Evolutionary conservation across 495 filamentous ascomycete genomes (phyloP), one percentile per base, ranked within the genome.

Genomic region (Stereocaulon alpinum): DNA sequence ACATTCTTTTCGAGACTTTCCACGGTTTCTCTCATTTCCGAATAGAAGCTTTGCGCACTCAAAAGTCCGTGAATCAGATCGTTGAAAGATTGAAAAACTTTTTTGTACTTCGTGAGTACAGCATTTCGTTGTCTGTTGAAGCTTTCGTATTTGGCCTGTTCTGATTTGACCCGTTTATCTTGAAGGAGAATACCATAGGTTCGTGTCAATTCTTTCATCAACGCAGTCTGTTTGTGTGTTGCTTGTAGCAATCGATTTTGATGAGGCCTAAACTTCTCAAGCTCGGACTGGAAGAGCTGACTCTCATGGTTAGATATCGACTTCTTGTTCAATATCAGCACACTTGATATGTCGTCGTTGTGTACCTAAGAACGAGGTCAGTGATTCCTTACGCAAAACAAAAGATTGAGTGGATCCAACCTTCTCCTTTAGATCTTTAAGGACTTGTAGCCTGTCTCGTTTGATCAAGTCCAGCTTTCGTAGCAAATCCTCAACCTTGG

Each of bases 371-470:
- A 29, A 14, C 22, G 17, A 14, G 43, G 62, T 80, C 49, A 78
- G 71, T 59, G 40, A 66, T 10, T 52, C 44, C 17, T 22, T 32
- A 55, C 32, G 14, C 6, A 40, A 15, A 22, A 30, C 30, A 50
- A 27, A 40, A 12, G 47, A 5, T 15, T 24, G 24, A 24, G 24
- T 3, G 24, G 24, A 49, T 14, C 76, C 59, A 71, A 95, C 93
- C 84, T 95, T 96, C 51, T 96, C 91, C 72, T 97, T 98, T 59
- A 97, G 74, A 71, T 98, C 93, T 72, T 95, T 96, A 63, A 98
- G 76, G 18, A 97, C 89, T 69, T 96, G 91, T 43, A 83, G 77
- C 58, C 93, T 77, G 70, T 98, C 93, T 60, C 86, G 79, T 75
- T 96, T 96, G 66, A 97, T 84, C 37, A 96, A 76, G 66, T 91